Base-by-base conservation (phyloP, 2,329 filamentous ascomycete species). In the Cadophora malorum region DNA sequence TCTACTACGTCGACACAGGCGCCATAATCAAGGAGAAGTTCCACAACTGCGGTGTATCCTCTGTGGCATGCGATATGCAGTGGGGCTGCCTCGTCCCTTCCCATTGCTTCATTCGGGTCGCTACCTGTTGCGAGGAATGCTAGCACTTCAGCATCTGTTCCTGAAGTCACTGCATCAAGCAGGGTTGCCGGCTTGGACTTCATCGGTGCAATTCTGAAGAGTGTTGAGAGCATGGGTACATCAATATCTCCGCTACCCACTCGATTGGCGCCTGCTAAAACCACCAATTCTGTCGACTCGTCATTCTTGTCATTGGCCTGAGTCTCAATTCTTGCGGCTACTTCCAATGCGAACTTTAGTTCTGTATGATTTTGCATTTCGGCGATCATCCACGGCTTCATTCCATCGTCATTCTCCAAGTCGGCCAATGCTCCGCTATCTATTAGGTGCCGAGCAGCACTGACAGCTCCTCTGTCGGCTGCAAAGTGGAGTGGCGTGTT, bases 401-500 rank as follows among this genome's bases (percentile, higher is more conserved):
- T 58, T 14, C 55, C 63, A 16, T 50, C 35, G 7, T 52, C 9
- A 21, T 65, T 49, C 53, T 65, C 55, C 21, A 65, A 23, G 14
- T 65, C 55, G 5, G 56, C 35, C 16, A 38, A n/a, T n/a, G 63
- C 63, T 6, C 63, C 63, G 10, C 53, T 31, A 7, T 65, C 47
- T n/a, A 60, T 25, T 3, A 65, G 63, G 33, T 59, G 63, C 33
- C 58, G 55, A 21, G 63, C 63, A 10, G 55, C 41, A 45, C 25
- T 49, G 6, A 56, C 28, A 38, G 63, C 47, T 14, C 55, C 41
- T n/a, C 19, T 49, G 16, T 52, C 50, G 31, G 63, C 63, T 35
- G 64, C 49, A 56, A 38, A 56, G 61, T 66, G 64, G 10, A 66
- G 35, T n/a, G 64, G 64, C 4, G 64, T 66, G 21, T 41, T 35